Evolutionary conservation across 345 rosid species (phyloP), one percentile per base, ranked within the genome.

Genomic region (Murraya paniculata): DNA sequence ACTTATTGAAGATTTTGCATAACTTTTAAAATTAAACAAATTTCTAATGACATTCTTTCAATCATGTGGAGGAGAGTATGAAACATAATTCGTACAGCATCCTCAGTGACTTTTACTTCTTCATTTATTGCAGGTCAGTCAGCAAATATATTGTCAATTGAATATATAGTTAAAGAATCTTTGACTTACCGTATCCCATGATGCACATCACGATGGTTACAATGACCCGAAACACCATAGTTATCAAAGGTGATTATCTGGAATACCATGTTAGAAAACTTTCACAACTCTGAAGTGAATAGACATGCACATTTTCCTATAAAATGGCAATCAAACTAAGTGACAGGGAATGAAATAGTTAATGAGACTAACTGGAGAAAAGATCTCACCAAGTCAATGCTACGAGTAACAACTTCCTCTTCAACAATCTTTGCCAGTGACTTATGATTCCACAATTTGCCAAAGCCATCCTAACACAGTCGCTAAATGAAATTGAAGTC

Each of bases 381-480:
- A 79, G 57, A 75, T 68, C 88, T 79, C 86, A 91, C 97, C 86
- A 76, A 84, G 72, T 89, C 87, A 48, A 92, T 90, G 73, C 77
- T 83, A 79, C 75, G 75, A 64, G 59, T 70, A 77, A 70, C 71
- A 70, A 88, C 88, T 90, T 95, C 94, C 75, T 90, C 93, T 77
- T 84, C 82, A 59, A 93, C 86, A 61, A 88, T 83, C 66, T 88
- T 62, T 5, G 88, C 86, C 82, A 93, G n/a, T 73, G 91, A 84
- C 78, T 82, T 81, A 61, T 83, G 91, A 83, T 89, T 86, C 99
- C 94, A 93, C 48, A 75, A 78, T 78, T 86, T 78, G 77, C 88
- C 92, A 86, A 93, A 92, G n/a, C 99, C 98, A 87, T 95, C 98
- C 98, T 92, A 85, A 81, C 50, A 81, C 28, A n/a, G 68, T 84